Evolutionary conservation across 257 asterid species (phyloP), one percentile per base, ranked within the genome.

Genomic region (Cordia subcordata): DNA sequence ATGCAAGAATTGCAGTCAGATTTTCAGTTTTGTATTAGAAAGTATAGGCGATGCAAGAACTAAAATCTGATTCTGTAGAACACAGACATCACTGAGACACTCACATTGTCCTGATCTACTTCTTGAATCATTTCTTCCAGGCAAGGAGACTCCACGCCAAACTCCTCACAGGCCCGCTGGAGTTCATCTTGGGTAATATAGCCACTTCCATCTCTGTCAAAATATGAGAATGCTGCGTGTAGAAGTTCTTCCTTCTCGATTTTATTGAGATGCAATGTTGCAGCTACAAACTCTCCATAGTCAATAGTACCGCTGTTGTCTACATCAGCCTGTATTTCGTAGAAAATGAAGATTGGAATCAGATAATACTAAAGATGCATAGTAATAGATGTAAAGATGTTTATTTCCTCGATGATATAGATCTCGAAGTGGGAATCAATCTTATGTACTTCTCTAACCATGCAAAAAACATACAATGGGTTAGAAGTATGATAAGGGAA

Each of bases 281-380:
- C 98, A 17, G 98, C 95, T 17, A 91, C 84, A 56, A 91, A 91
- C 75, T 90, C 98, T 12, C 87, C 81, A 42, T 90, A 90, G 75
- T 87, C 98, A 53, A 90, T 85, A 8, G 94, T 85, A 44, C 98
- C 98, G 39, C 84, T 91, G 63, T 88, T 91, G 67, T 91, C 96
- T 18, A 87, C 65, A 66, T 91, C 96, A 9, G 96, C 96, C 98
- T 90, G 77, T 63, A 64, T 77, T 66, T 19, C 60, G 51, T 17
- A 8, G 10, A 11, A 13, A 46, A 44, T 11, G 2, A 6, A 56
- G 53, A 5, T 18, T 5, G 45, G 49, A 11, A 49, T 50, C 57
- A 49, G 11, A 61, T 46, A 10, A 35, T 49, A 12, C 8, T 9
- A 21, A 49, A 60, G 21, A 37, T 16, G 50, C 15, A 8, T 42